Base-by-base conservation (phyloP, 2,329 filamentous ascomycete species). In the Fusarium robinianum region DNA sequence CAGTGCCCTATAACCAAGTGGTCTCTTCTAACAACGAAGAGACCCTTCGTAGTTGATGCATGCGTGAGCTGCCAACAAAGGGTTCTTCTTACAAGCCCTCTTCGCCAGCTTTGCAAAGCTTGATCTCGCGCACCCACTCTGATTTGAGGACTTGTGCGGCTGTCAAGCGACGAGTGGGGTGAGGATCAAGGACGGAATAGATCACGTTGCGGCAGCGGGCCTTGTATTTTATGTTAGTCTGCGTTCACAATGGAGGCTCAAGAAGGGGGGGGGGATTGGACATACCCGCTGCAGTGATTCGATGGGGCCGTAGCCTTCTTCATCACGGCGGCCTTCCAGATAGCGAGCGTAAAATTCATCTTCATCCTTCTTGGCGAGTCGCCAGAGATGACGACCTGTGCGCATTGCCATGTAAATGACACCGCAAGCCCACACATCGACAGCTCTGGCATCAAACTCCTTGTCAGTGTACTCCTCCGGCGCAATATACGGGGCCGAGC, bases 401-500 rank as follows among this genome's bases (percentile, higher is more conserved):
- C 94, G 81, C 94, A 99, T 99, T 10, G 94, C 94, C 94, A 99
- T 99, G 73, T 99, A 99, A 48, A 99, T 99, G 37, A 99, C 94
- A 65, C 94, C 94, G 49, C 90, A 96, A 16, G 94, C 94, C 94
- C 94, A 99, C 10, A 97, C 87, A 63, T 99, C 94, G 34, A 99
- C 92, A n/a, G 94, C 92, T 45, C 94, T 82, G 19, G 94, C 94
- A 64, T 99, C 94, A 57, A 99, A 99, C 66, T 99, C 94, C 67
- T 86, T 90, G 65, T 95, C 91, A 2, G 85, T 82, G 63, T 99
- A 99, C 68, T 99, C 94, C 67, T 99, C 94, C 0, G 94, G 94
- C 2, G 94, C 89, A 58, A 99, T 99, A 65, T 99, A 99, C 1
- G 94, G 94, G 15, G 92, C 94, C 10, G 91, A 96, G 26, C 94